Evolutionary conservation across 1,139 yeast genomes (phyloP).

Genomic region (Pichia terricola): DNA sequence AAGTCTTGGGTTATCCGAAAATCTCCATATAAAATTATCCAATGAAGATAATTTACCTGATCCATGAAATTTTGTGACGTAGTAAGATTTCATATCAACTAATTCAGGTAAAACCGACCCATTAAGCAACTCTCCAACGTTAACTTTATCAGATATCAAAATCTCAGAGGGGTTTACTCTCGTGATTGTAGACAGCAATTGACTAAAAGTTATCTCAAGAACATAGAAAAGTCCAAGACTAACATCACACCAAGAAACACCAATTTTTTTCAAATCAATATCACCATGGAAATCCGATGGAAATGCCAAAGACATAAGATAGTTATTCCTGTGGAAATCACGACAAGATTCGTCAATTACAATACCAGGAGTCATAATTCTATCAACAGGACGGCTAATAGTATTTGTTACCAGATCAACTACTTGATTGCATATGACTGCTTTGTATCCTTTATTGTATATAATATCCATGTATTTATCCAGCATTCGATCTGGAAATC

Average conservation of each 20-base stretch:
- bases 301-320: conserved; percentile 52
- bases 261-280: conserved; percentile 44
- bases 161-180: conserved; percentile 65
- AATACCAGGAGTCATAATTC: conserved; percentile 90
- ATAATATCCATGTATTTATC: conserved; percentile 65
- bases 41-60: conserved; percentile 24
- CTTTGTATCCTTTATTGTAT: conserved; percentile 59
- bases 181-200: conserved; percentile 51
- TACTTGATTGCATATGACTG: conserved; percentile 73
- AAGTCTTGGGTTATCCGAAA: conserved; percentile 20
- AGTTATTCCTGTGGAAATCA: conserved; percentile 64
- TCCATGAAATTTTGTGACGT: conserved; percentile 43
- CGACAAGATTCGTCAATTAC: conserved; percentile 79
- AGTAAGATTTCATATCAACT: conserved; percentile 52
- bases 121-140: conserved; percentile 27
- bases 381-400: conserved; percentile 59
- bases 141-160: conserved; percentile 24
- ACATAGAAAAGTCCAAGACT: conserved; percentile 73
- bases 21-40: conserved; percentile 27
- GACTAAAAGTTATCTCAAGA: conserved; percentile 48
- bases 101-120: conserved; percentile 53
- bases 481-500: conserved; percentile 69
- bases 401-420: conserved; percentile 27
- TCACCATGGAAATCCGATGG: conserved; percentile 37
- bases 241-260: conserved; percentile 83